Evolutionary conservation across 176 grass and related monocot genomes (phyloP), one percentile per base, ranked within the genome.

Genomic region (Carex pumila): DNA sequence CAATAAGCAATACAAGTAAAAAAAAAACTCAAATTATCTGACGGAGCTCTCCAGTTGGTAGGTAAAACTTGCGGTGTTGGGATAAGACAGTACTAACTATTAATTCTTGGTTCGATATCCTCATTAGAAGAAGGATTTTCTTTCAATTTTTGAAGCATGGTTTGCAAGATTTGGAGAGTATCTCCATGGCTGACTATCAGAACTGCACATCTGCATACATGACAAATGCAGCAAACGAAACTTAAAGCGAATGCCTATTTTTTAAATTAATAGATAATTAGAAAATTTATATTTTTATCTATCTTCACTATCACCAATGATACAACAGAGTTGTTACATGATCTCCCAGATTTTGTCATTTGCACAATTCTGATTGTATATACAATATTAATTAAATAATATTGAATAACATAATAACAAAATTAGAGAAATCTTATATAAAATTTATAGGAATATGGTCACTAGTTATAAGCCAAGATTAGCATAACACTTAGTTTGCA

Each of bases 181-280:
- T 97, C 95, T 57, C 95, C 95, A 83, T 94, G 95, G 64, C 92
- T 94, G 57, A 97, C 92, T 63, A 94, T 85, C 54, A 97, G 66
- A 50, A 97, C 60, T 36, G 79, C 74, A 41, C 78, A 90, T 52
- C 95, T 97, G 84, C 67, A 81, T 74, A 30, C 13, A 84, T 65
- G 62, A 69, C 21, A 74, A 66, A 77, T 17, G 19, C 43, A 61
- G 15, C 0, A 49, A 64, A 47, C 65, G 19, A 43, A 77, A 64
- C 3, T 49, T 25, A 12, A 77, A 0, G 13, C 4, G 3, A 52
- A 29, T 15, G 25, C 25, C 67, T 37, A 43, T 2, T 2, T 30
- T 25, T 36, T 12, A 66, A 66, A 66, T 5, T 36, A 17, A 66
- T 3, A 39, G 4, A 25, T 25, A 3, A 66, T 66, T 36, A 66